phyloP scores from a whole-genome alignment of 2,329 filamentous ascomycete genomes.

The Penicillium vulpinum region DNA sequence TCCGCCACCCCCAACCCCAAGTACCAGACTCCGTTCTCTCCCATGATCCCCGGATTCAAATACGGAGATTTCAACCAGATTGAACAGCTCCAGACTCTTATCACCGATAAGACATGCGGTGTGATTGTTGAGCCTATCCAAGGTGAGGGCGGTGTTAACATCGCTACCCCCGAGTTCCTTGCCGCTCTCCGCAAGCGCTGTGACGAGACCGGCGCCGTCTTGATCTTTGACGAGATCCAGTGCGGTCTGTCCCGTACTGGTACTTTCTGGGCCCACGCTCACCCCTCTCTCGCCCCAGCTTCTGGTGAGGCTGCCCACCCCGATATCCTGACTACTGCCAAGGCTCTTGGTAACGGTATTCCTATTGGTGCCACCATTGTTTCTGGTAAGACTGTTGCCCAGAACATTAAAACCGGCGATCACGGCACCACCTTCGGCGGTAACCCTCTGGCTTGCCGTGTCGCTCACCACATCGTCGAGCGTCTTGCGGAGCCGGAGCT shows the following conservation, averaged over 20 bases:
- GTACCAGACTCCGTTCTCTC: conserved; percentile 91
- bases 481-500: conserved; percentile 71
- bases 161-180: conserved; percentile 80
- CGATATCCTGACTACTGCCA: conserved; percentile 90
- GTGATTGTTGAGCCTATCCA: conserved; percentile 98
- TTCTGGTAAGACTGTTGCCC: conserved; percentile 62
- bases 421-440: conserved; percentile 94
- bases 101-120: conserved; percentile 84
- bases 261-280: conserved; percentile 81
- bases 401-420: conserved; percentile 72
- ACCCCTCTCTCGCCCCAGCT: conserved; percentile 57
- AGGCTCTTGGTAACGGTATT: conserved; percentile 94
- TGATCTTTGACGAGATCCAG: conserved; percentile 97
- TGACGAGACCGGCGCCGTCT: conserved; percentile 79
- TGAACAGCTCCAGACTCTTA: conserved; percentile 66
- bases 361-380: conserved; percentile 83
- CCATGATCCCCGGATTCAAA: conserved; percentile 91
- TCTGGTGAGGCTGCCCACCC: conserved; percentile 71
- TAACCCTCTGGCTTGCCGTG: conserved; percentile 79
- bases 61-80: conserved; percentile 86
- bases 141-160: conserved; percentile 89
- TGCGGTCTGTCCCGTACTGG: conserved; percentile 89
- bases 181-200: conserved; percentile 79
- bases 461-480: conserved; percentile 82
- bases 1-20: conserved; percentile 98